Evolutionary conservation across 2,329 filamentous ascomycete genomes (phyloP).

Genomic region (Cadophora sp.): DNA sequence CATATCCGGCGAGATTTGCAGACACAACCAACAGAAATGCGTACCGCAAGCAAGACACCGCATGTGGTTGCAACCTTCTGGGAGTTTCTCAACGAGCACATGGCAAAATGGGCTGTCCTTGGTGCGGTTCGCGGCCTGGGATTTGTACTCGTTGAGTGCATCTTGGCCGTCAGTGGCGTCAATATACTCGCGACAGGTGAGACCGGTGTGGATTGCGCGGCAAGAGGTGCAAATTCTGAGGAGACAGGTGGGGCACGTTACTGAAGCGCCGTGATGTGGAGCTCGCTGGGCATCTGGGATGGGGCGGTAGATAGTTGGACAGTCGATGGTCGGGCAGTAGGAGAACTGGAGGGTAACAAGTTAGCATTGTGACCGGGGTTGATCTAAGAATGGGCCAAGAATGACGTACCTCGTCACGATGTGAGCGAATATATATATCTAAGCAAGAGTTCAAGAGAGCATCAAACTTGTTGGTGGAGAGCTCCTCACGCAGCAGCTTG

Average conservation of each 20-base stretch:
- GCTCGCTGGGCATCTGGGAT: not conserved
- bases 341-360: conserved; percentile 39
- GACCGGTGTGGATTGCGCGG: not conserved
- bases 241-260: conserved; percentile 7
- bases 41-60: not conserved
- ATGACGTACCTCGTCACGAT: conserved; percentile 23
- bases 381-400: not conserved
- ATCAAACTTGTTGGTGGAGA: conserved; percentile 46
- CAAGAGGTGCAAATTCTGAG: not conserved
- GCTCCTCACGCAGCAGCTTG: conserved; percentile 28
- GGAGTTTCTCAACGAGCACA: conserved; percentile 33
- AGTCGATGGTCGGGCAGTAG: conserved; percentile 45
- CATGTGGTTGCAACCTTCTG: conserved; percentile 20
- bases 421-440: conserved; percentile 44
- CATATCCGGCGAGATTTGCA: not conserved
- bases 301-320: not conserved
- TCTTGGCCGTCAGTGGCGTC: not conserved
- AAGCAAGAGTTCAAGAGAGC: conserved; percentile 49
- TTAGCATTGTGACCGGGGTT: not conserved
- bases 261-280: no score
- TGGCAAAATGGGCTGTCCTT: conserved; percentile 43
- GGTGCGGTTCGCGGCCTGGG: not conserved
- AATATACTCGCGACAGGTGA: not conserved
- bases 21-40: conserved; percentile 20
- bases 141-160: not conserved